These are phyloP conservation scores for Umbilicaria muhlenbergii DNA, from an alignment of 495 filamentous ascomycete genomes.

Conservation along the genomic window DNA sequence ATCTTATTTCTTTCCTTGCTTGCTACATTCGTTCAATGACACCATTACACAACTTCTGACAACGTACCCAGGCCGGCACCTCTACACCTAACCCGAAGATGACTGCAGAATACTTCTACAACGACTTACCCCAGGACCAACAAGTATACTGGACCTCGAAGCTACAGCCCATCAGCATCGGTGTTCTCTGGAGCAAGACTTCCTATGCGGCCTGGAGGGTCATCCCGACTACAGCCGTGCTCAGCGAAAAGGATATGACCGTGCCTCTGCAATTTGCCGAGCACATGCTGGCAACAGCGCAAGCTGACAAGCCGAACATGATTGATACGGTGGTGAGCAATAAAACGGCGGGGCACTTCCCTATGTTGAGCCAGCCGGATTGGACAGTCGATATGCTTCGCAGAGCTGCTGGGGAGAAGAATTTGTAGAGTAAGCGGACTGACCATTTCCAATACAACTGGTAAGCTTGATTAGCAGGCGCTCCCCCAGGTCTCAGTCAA, in stretches of 20 bases:
- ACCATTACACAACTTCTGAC: constrained; percentile 3
- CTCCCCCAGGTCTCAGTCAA: no score
- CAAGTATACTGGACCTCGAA: constrained; percentile 16
- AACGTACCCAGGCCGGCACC: constrained; percentile 8
- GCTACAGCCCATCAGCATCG: constrained; percentile 16
- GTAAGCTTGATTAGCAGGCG: no score
- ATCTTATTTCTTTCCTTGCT: no score
- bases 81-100: constrained; percentile 10
- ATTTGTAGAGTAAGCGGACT: no score
- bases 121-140: constrained; percentile 14
- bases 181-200: constrained; percentile 15
- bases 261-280: constrained; percentile 12
- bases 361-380: constrained; percentile 11
- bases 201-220: constrained; percentile 18
- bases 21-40: background rate
- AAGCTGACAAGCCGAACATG: constrained; percentile 7
- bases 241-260: constrained; percentile 15
- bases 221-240: constrained; percentile 19
- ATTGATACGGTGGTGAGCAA: constrained; percentile 8
- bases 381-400: constrained; percentile 12
- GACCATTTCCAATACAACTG: no score
- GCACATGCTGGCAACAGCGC: constrained; percentile 10
- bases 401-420: constrained; percentile 10
- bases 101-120: constrained; percentile 12
- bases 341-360: constrained; percentile 6